Evolutionary conservation across 352 stramenopile genomes (phyloP), one percentile per base, ranked within the genome.

Genomic region (Vaucheria bursata): DNA sequence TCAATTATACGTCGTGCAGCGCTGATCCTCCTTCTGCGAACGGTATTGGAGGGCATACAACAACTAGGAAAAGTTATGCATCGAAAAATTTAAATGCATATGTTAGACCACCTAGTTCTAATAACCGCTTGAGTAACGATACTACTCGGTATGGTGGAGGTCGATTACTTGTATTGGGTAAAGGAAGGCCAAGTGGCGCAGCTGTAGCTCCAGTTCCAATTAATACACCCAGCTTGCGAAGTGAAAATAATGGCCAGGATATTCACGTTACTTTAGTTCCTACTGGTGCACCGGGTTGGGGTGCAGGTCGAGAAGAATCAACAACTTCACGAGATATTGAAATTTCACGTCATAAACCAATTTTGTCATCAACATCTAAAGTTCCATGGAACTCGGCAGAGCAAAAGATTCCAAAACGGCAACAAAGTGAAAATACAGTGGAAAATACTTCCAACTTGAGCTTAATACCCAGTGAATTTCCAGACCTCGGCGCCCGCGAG

Each of bases 41-140:
- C 37, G 53, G 53, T 68, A 34, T 31, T 7, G 53, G 37, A 34
- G 53, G 53, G 31, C 53, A 2, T 2, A 2, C 37, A 68, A 68
- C 6, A 3, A 32, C 33, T 12, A 71, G 38, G 52, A 82, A 82
- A 49, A 82, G 64, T 67, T 82, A 79, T 37, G 77, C 77, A 39
- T 79, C 70, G 59, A 82, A 82, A 50, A 82, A 82, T 37, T 73
- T 82, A 29, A 82, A 82, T 77, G 77, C 77, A 45, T 73, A 79
- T 40, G 79, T 73, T 39, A 82, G 79, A 66, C 71, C 77, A 6
- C 77, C 77, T 6, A 35, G 64, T 6, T 34, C 35, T 12, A 65
- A 75, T 36, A 67, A 73, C 39, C 33, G 33, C 31, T 71, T 65
- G 75, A 73, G 77, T 40, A 73, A 74, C 1, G 39, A 64, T 6